phyloP scores from a whole-genome alignment of 2,329 filamentous ascomycete genomes.

The Cladosporium oxysporum region DNA sequence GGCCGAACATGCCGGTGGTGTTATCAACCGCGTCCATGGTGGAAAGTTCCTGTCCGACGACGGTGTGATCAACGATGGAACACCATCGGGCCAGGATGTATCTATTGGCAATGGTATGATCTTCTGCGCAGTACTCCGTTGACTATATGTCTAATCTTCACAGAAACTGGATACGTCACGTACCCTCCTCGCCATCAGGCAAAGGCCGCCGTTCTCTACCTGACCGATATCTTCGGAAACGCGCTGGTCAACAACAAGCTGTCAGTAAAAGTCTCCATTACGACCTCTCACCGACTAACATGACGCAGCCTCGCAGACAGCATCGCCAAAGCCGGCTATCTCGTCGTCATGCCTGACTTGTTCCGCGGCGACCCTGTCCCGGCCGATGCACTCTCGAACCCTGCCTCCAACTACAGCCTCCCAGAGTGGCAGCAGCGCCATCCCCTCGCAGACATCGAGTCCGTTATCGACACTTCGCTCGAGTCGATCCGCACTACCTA shows the following conservation, averaged over 20 bases:
- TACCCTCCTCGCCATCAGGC: constrained; percentile 23
- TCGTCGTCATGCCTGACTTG: constrained; percentile 38
- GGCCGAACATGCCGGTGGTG: constrained; percentile 27
- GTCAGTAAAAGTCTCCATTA: constrained; percentile 20
- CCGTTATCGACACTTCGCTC: constrained; percentile 46
- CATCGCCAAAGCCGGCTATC: constrained; percentile 36
- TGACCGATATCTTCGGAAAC: constrained; percentile 40
- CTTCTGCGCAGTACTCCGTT: neutral
- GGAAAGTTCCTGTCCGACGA: constrained; percentile 19
- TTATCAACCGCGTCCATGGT: constrained; percentile 22
- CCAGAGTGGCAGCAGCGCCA: constrained; percentile 49
- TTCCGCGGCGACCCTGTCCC: constrained; percentile 39
- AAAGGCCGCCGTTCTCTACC: constrained; percentile 34
- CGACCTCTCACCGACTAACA: neutral
- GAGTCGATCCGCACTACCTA: constrained; percentile 55
- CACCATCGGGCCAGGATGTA: constrained; percentile 24
- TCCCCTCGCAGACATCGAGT: constrained; percentile 45
- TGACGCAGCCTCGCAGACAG: constrained; percentile 36
- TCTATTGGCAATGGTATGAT: constrained; percentile 24
- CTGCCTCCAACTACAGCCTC: constrained; percentile 42
- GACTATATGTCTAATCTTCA: neutral
- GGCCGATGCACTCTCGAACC: constrained; percentile 27
- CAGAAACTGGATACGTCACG: constrained; percentile 29
- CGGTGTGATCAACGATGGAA: constrained; percentile 25
- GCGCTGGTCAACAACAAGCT: constrained; percentile 37